Percentiles rank a stretch among this genome's conserved stretches.
Evolutionary conservation across 176 grass and related monocot genomes (phyloP).

Genomic region (Alloteropsis semialata): DNA sequence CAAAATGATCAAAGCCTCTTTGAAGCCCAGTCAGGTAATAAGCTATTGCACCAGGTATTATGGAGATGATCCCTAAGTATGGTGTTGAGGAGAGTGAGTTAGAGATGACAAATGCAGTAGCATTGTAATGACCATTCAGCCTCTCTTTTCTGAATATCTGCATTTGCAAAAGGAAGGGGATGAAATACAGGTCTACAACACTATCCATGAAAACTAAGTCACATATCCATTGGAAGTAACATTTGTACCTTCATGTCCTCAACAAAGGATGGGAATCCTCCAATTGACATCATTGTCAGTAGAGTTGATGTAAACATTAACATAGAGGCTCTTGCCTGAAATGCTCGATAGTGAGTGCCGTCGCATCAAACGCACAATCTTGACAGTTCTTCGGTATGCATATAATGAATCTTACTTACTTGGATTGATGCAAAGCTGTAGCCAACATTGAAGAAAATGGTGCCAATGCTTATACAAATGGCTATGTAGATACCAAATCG

Average conservation of each 20-base stretch:
- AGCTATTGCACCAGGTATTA: slow-evolving; percentile 42
- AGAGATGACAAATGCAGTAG: slow-evolving; percentile 32
- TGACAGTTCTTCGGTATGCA: neutral
- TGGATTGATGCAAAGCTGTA: slow-evolving; percentile 48
- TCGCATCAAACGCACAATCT: neutral
- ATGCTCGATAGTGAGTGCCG: neutral
- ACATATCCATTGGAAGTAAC: neutral
- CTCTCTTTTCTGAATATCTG: slow-evolving; percentile 56
- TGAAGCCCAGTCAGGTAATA: slow-evolving; percentile 48
- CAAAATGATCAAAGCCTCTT: slow-evolving; percentile 28
- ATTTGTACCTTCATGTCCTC: slow-evolving; percentile 66
- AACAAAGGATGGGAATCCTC: slow-evolving; percentile 62
- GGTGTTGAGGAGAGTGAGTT: slow-evolving; percentile 45
- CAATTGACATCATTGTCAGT: slow-evolving; percentile 57
- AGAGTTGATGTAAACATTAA: slow-evolving; percentile 53
- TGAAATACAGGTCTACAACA: neutral
- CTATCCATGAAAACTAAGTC: neutral
- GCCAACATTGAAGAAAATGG: slow-evolving; percentile 51
- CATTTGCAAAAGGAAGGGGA: neutral
- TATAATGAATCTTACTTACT: slow-evolving; percentile 21
- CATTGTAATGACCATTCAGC: slow-evolving; percentile 53
- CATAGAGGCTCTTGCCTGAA: slow-evolving; percentile 57
- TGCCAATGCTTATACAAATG: slow-evolving; percentile 48
- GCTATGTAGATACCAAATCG: slow-evolving; percentile 42
- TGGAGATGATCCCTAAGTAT: slow-evolving; percentile 43